A percentile compares a stretch with the other conserved stretches of the same genome.
phyloP scores from a whole-genome alignment of 2,329 filamentous ascomycete species.

The Fusarium secorum region DNA sequence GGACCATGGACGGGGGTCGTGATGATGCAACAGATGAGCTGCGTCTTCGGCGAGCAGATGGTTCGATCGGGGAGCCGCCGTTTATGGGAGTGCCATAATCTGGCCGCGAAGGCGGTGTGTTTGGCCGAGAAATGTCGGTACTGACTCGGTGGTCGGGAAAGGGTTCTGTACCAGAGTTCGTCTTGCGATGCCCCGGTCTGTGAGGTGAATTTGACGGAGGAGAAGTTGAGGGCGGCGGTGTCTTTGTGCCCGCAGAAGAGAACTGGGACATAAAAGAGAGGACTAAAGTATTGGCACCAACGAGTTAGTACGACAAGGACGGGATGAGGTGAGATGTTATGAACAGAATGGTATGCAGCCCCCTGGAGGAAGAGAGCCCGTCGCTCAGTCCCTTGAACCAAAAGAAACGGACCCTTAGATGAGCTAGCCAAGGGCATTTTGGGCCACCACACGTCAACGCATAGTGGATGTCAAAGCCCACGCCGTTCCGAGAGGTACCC shows the following conservation, averaged over 20 bases:
- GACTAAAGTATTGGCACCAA: slow-evolving; percentile 60
- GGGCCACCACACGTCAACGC: slow-evolving; percentile 18
- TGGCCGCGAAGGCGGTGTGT: slow-evolving; percentile 49
- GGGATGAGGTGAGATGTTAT: slow-evolving; percentile 41
- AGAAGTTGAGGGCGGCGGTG: slow-evolving; percentile 55
- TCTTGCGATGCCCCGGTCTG: slow-evolving; percentile 44
- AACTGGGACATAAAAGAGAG: slow-evolving; percentile 89
- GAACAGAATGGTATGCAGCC: slow-evolving; percentile 31
- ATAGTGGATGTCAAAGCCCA: slow-evolving; percentile 24
- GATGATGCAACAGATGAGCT: slow-evolving; percentile 51
- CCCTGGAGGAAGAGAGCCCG: slow-evolving; percentile 12
- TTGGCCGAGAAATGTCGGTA: slow-evolving; percentile 49
- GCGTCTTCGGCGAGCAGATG: slow-evolving; percentile 55
- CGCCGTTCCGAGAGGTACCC: slow-evolving; percentile 20
- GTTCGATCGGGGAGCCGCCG: slow-evolving; percentile 53
- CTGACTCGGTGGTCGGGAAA: slow-evolving; percentile 48
- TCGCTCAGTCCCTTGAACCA: slow-evolving; percentile 20
- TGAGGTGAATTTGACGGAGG: slow-evolving; percentile 50
- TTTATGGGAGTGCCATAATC: slow-evolving; percentile 55
- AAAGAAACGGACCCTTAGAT: slow-evolving; percentile 22
- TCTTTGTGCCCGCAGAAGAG: slow-evolving; percentile 65
- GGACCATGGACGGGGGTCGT: slow-evolving; percentile 84
- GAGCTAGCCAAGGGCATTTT: slow-evolving; percentile 27
- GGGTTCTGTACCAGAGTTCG: slow-evolving; percentile 43
- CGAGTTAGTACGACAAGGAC: slow-evolving; percentile 34